Base-by-base conservation (phyloP, 2,329 filamentous ascomycete species). In the Cytospora chrysosperma region DNA sequence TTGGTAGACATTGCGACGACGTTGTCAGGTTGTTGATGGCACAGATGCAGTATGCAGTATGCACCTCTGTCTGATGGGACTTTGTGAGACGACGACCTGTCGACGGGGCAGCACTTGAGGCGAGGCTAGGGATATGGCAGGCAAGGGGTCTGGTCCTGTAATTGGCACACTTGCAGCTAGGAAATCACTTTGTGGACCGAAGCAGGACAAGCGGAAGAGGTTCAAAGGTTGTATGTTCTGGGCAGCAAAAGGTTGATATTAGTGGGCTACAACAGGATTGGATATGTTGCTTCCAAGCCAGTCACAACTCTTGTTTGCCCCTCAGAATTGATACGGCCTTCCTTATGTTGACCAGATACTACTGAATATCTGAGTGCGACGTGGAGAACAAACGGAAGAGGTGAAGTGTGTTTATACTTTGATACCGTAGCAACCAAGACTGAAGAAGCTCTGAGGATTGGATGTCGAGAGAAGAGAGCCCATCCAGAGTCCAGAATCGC, bases 1-100 rank as follows among this genome's bases (percentile, higher is more conserved):
- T 92, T 91, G 70, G 84, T 85, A 75, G 82, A 91, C 89, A 85
- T 92, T 75, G 70, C 52, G 50, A 59, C n/a, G 50, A 34, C n/a
- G n/a, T n/a, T n/a, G n/a, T n/a, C n/a, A n/a, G n/a, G n/a, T n/a
- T n/a, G n/a, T n/a, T n/a, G 21, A 9, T 30, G 40, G 4, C 7
- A 5, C 6, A 19, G 19, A 21, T 13, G 17, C 4, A 40, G 37
- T 40, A 17, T 40, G n/a, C 37, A 40, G 8, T 40, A 17, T 40
- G n/a, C 37, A 40, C 17, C 37, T 40, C 17, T 7, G 37, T 40
- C 1, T 40, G 17, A 40, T 40, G 19, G 37, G 17, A 40, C 37
- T 5, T 3, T 40, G 37, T 40, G 32, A 34, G 32, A 40, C 17
- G 17, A 40, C n/a, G 19, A 40, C 37, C 37, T 40, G 37, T 40